Evolutionary conservation across 192 early-diverging fungal species (phyloP).

Genomic region (Physocladia obscura): DNA sequence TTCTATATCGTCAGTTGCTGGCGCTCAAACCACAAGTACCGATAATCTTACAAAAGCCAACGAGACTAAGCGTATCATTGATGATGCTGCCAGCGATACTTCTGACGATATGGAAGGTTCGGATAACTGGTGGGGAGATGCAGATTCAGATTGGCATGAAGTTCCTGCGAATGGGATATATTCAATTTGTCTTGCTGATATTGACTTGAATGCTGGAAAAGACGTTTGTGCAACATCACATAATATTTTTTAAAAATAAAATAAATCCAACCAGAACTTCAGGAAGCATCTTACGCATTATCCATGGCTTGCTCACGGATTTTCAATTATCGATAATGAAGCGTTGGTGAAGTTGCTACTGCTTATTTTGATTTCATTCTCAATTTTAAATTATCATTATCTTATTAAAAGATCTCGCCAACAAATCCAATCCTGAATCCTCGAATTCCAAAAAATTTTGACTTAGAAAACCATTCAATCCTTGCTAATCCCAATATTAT

Average conservation of each 20-base stretch:
- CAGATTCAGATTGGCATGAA: constrained; percentile 63
- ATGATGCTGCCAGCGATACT: constrained; percentile 1
- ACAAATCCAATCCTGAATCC: constrained; percentile 9
- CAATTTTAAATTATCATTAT: not conserved
- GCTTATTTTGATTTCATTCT: not conserved
- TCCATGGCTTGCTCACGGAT: constrained; percentile 7
- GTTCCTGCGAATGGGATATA: constrained; percentile 79
- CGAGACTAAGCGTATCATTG: not conserved
- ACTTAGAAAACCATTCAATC: too few relatives aligned
- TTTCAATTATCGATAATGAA: not conserved
- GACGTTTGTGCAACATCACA: constrained; percentile 1
- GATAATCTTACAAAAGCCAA: not conserved
- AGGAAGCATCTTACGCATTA: not conserved
- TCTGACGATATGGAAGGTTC: constrained; percentile 1
- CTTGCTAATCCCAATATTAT: too few relatives aligned
- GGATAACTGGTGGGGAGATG: constrained; percentile 26
- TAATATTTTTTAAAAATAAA: not conserved
- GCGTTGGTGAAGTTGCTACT: not conserved
- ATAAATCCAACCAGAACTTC: not conserved
- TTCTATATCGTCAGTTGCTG: constrained; percentile 29
- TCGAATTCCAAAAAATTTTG: not conserved
- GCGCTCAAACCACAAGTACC: too few relatives aligned
- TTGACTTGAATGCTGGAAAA: constrained; percentile 14
- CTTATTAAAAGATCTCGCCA: not conserved
- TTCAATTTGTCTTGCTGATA: constrained; percentile 21